Percentiles rank a stretch among this genome's conserved stretches.
Conservation (phyloP, 176 grass and related monocot genomes). For the Oryza australiensis region DNA sequence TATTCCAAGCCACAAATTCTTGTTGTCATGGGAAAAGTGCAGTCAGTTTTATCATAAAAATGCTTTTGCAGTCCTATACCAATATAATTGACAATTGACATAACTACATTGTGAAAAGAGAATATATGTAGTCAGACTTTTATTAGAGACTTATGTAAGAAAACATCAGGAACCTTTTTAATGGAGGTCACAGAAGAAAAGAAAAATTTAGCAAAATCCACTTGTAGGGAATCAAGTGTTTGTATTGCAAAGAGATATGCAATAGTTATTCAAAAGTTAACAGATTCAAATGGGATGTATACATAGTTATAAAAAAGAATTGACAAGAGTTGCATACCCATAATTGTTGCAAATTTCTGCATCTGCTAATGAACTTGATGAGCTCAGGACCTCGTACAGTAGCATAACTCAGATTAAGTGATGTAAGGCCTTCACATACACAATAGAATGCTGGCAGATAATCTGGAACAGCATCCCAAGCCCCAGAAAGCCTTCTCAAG, state of each 20-base stretch:
- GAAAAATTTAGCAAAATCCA: neutral
- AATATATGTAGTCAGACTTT: neutral
- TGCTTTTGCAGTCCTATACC: neutral
- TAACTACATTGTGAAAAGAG: neutral
- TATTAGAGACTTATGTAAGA: neutral
- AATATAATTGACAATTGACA: neutral
- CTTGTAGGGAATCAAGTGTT: neutral
- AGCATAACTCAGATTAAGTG: conserved; percentile 70
- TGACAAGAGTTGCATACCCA: conserved; percentile 51
- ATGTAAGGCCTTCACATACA: conserved; percentile 63
- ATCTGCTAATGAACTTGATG: conserved; percentile 62
- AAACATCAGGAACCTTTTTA: neutral
- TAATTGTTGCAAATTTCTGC: conserved; percentile 57
- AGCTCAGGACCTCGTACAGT: conserved; percentile 56
- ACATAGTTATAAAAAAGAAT: neutral
- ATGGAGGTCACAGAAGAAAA: neutral
- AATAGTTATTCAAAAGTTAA: neutral
- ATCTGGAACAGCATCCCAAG: conserved; percentile 54
- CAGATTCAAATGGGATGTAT: neutral
- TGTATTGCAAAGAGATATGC: neutral
- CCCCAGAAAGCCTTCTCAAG: conserved; percentile 56
- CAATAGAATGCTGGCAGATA: conserved; percentile 64
- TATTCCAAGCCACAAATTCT: conserved; percentile 1
- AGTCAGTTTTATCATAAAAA: neutral
- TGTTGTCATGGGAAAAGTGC: neutral